Percentiles rank a stretch among this genome's conserved stretches.
Conservation (phyloP, 495 filamentous ascomycete species). For the Cryomyces minteri region DNA sequence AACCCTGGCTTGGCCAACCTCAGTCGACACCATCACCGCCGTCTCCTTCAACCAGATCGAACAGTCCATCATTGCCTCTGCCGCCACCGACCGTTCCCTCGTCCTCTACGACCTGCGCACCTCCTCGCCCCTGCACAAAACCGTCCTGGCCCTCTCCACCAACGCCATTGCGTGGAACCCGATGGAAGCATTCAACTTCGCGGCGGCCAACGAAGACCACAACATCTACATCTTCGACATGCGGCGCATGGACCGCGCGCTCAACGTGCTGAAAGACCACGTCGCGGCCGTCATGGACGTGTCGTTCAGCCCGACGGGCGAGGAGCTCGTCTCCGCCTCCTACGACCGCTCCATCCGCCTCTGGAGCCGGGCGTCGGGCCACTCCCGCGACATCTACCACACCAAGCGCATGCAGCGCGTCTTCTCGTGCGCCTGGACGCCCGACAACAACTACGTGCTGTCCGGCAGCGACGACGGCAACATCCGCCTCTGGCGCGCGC, state of each 20-base stretch:
- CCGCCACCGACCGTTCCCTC: constrained; percentile 67
- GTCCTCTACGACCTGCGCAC: constrained; percentile 86
- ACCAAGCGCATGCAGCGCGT: constrained; percentile 95
- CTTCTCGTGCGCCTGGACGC: constrained; percentile 71
- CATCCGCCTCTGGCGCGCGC: constrained; percentile 74
- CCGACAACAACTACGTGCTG: constrained; percentile 75
- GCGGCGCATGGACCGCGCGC: constrained; percentile 60
- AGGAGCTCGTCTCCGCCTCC: constrained; percentile 78
- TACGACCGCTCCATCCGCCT: constrained; percentile 72
- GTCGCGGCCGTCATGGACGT: constrained; percentile 95
- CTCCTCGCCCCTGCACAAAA: constrained; percentile 59
- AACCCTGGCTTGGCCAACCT: constrained; percentile 70
- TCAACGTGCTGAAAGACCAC: constrained; percentile 91
- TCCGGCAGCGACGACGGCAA: constrained; percentile 88
- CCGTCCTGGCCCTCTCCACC: constrained; percentile 58
- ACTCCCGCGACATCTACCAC: constrained; percentile 88
- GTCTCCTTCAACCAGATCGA: constrained; percentile 87
- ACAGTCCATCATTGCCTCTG: constrained; percentile 72
- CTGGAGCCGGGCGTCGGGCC: constrained; percentile 63
- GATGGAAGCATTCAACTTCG: constrained; percentile 88
- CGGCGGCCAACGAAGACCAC: constrained; percentile 63
- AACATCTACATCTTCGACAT: constrained; percentile 76
- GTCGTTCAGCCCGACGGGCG: constrained; percentile 84
- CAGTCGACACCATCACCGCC: constrained; percentile 78
- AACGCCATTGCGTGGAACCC: constrained; percentile 90